Percentiles rank a stretch among this genome's conserved stretches.
Evolutionary conservation across 2,329 filamentous ascomycete genomes (phyloP).

Genomic region (Aureobasidium sp.): DNA sequence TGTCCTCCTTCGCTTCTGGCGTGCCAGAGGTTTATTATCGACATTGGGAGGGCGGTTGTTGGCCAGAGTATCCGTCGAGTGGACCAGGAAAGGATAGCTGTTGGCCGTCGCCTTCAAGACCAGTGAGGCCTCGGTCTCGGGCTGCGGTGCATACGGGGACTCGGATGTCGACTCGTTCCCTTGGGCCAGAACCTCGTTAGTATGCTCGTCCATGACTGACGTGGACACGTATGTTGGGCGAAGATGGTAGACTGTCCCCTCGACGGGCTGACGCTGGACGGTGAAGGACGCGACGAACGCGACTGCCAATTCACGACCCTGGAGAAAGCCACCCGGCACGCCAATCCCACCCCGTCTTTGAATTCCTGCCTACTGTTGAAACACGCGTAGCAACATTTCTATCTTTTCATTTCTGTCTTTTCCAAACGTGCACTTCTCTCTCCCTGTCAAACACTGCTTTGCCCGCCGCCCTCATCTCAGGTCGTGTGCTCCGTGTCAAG

Average conservation of each 20-base stretch:
- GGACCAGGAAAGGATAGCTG: constrained; percentile 51
- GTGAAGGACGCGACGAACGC: constrained; percentile 2
- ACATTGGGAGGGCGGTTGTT: constrained; percentile 51
- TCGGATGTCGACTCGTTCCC: neutral
- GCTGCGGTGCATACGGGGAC: neutral
- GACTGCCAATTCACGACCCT: neutral
- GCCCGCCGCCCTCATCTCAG: neutral
- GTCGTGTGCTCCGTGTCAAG: neutral
- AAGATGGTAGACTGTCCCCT: neutral
- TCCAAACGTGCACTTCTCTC: no score
- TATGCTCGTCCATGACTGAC: constrained; percentile 7
- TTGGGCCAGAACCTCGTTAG: neutral
- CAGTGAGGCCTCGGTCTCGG: constrained; percentile 8
- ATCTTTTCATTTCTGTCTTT: neutral
- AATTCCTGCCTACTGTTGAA: neutral
- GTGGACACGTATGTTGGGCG: neutral
- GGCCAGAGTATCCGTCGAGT: constrained; percentile 51
- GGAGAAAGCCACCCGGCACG: neutral
- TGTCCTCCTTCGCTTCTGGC: constrained; percentile 56
- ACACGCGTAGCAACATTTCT: neutral
- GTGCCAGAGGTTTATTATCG: constrained; percentile 53
- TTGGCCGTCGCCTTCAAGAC: constrained; percentile 11
- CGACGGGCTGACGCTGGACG: neutral
- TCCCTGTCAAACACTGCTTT: no score
- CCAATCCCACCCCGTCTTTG: neutral